Conservation (phyloP, 2,329 filamentous ascomycete genomes). For the Sporothrix pseudoabietina region DNA sequence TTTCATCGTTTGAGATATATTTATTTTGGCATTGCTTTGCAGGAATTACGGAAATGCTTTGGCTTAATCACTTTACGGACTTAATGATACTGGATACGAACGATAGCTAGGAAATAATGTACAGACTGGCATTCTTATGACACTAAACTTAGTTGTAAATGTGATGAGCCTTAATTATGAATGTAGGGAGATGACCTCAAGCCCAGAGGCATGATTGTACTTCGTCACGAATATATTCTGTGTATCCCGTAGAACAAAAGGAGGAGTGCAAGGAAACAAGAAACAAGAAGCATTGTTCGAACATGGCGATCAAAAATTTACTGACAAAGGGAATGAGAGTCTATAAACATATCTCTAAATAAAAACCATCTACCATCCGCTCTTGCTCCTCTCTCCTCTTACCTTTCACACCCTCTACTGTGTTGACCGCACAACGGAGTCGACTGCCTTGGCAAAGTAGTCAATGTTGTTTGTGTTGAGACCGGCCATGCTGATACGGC, state of each 20-base stretch:
- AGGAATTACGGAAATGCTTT: not conserved
- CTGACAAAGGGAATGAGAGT: not conserved
- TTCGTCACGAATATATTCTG: not conserved
- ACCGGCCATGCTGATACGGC: slow-evolving; percentile 97
- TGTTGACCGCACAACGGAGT: slow-evolving; percentile 72
- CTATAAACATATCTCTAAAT: not conserved
- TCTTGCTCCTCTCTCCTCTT: too few species aligned
- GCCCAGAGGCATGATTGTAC: too few species aligned
- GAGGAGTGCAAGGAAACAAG: not conserved
- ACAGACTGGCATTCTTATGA: not conserved
- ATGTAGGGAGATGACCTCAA: too few species aligned
- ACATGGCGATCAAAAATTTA: not conserved
- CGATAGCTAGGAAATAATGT: not conserved
- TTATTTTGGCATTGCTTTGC: not conserved
- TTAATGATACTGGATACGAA: not conserved
- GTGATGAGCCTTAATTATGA: not conserved
- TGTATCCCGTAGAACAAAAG: not conserved
- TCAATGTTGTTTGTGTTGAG: slow-evolving; percentile 89
- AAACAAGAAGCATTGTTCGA: not conserved
- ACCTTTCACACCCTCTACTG: not conserved
- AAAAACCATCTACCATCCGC: not conserved
- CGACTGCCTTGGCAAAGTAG: slow-evolving; percentile 87
- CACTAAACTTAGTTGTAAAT: not conserved
- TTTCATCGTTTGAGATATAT: not conserved
- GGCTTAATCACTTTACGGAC: not conserved